Conservation (phyloP, 108 stramenopile genomes). For the Phaeodactylum tricornutum region DNA sequence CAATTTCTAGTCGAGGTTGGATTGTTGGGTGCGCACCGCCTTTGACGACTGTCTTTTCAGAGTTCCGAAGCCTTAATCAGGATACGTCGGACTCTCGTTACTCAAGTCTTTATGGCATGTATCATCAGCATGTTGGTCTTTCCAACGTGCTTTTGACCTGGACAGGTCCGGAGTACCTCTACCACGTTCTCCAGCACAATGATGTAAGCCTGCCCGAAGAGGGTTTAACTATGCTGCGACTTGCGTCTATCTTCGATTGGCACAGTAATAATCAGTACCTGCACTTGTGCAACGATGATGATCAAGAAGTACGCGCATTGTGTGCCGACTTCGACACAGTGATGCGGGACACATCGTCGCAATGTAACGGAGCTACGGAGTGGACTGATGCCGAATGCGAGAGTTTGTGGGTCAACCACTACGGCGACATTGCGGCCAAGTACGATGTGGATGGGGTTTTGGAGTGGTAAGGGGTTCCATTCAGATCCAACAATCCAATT, state of each 20-base stretch:
- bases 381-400: slow-evolving; percentile 35
- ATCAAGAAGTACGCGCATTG: slow-evolving; percentile 26
- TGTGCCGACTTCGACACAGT: slow-evolving; percentile 37
- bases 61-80: slow-evolving; percentile 30
- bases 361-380: slow-evolving; percentile 16
- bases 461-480: slow-evolving; percentile 48
- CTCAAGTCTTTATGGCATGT: slow-evolving; percentile 25
- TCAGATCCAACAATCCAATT: too few species aligned
- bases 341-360: slow-evolving; percentile 8
- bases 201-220: slow-evolving; percentile 29
- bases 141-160: slow-evolving; percentile 35
- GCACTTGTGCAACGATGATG: slow-evolving; percentile 21
- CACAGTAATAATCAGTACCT: slow-evolving; percentile 28
- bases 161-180: slow-evolving; percentile 51
- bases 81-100: slow-evolving; percentile 30
- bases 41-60: slow-evolving; percentile 15
- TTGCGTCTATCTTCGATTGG: slow-evolving; percentile 35
- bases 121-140: slow-evolving; percentile 31
- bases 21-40: slow-evolving; percentile 36
- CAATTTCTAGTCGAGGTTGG: slow-evolving; percentile 30
- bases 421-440: slow-evolving; percentile 33
- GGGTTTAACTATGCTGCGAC: slow-evolving; percentile 33
- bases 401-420: slow-evolving; percentile 33
- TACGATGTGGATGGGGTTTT: slow-evolving; percentile 27
- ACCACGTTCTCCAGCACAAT: slow-evolving; percentile 45